phyloP scores from a whole-genome alignment of 2,329 filamentous ascomycete genomes.

The Myriosclerotinia duriaeana region DNA sequence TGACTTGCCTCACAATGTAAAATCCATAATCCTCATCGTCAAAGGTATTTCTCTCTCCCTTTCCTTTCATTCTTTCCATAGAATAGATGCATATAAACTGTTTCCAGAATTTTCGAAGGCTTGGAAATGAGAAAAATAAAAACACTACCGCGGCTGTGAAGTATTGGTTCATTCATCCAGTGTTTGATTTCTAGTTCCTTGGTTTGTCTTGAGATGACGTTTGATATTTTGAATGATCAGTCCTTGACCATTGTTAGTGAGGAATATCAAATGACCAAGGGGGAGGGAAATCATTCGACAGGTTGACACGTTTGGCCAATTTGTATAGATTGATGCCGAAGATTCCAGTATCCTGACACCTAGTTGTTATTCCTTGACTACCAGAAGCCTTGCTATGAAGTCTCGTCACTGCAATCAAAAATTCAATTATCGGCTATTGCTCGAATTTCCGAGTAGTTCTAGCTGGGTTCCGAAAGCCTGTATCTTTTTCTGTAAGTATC shows the following conservation, averaged over 20 bases:
- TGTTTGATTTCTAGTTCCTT: conserved; percentile 52
- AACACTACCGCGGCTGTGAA: too few species aligned
- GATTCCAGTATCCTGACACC: conserved; percentile 28
- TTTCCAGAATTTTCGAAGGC: too few species aligned
- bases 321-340: conserved; percentile 7
- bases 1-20: not conserved
- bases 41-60: not conserved
- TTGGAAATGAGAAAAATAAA: too few species aligned
- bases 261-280: not conserved
- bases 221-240: conserved; percentile 55
- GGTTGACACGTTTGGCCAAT: conserved; percentile 1
- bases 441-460: not conserved
- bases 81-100: too few species aligned
- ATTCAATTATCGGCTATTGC: not conserved
- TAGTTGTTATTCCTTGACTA: conserved; percentile 50
- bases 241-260: conserved; percentile 35
- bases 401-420: too few species aligned
- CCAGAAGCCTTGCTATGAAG: conserved; percentile 52
- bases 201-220: conserved; percentile 53
- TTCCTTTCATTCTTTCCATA: not conserved
- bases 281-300: not conserved
- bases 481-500: not conserved
- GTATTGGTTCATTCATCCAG: conserved; percentile 48
- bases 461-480: not conserved
- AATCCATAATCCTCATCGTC: not conserved